Evolutionary conservation across 1,284 basidiomycete genomes (phyloP), one percentile per base, ranked within the genome.

Genomic region (Ceratobasidium sp.): DNA sequence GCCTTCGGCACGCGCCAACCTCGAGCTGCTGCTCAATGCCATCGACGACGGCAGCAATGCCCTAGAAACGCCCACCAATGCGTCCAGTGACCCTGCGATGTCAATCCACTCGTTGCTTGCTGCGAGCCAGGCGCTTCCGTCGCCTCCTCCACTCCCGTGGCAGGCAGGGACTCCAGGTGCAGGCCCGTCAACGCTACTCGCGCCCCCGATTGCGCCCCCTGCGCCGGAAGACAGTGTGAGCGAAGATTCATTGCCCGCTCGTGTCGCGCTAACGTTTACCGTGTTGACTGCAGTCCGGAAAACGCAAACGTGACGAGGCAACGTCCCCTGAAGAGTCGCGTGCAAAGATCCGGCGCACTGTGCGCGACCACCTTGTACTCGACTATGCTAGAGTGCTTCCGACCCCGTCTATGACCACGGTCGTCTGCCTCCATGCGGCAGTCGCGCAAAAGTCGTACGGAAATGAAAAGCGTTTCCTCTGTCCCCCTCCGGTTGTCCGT

Each of bases 371-470:
- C 41, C 48, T 63, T 24, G 61, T 62, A 22, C 71, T 61, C 22
- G 56, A 61, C 43, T 73, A 61, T 62, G 71, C 58, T 31, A 31
- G 58, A 19, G 58, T 62, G 24, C 74, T 58, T 7, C 74, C 75
- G 16, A 58, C 73, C 0, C 75, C 73, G 2, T 64, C 91, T 75
- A 93, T 94, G 92, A 95, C 94, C 56, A 95, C 93, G 51, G 92
- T 95, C 41, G 88, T 94, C 76, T 95, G 93, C 79, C 84, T 94
- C 46, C 93, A 95, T 78, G 93, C 94, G 39, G 92, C 93, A 22
- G 94, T 95, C 59, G 94, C 94, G 0, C 94, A 95, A 84, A 96
- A 96, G 82, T 95, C 93, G 9, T 96, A 96, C 80, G 94, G 94
- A 69, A 93, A 89, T 81, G 94, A 96, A 83, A 96, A 96, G 82